Percentiles rank a stretch among this genome's conserved stretches.
Evolutionary conservation across 148 eudicot species (phyloP).

Genomic region (Rhododendron ovatum): DNA sequence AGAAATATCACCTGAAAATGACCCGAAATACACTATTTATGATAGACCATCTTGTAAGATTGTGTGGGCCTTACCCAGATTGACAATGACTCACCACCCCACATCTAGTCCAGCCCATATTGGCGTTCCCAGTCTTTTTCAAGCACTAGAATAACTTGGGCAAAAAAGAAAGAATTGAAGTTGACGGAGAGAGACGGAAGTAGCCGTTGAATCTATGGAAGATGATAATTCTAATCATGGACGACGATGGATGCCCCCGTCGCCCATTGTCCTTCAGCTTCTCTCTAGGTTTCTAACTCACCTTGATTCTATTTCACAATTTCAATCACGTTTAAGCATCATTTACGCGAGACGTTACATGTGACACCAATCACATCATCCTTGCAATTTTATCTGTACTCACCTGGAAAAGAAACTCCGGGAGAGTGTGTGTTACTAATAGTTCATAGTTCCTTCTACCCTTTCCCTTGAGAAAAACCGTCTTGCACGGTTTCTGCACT

Average conservation of each 20-base stretch:
- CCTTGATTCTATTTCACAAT: neutral
- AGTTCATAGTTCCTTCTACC: too few relatives aligned
- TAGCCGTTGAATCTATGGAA: slow-evolving; percentile 37
- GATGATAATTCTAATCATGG: slow-evolving; percentile 57
- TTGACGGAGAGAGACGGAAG: slow-evolving; percentile 28
- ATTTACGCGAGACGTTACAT: neutral
- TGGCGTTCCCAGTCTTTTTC: neutral
- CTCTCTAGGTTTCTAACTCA: slow-evolving; percentile 39
- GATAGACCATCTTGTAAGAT: neutral
- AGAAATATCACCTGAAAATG: too few relatives aligned
- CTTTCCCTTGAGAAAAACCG: too few relatives aligned
- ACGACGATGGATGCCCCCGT: slow-evolving; percentile 45
- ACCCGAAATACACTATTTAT: too few relatives aligned
- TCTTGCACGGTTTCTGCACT: too few relatives aligned
- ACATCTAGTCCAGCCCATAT: slow-evolving; percentile 11
- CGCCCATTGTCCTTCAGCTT: slow-evolving; percentile 31
- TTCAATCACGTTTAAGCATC: neutral
- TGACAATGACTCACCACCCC: slow-evolving; percentile 29
- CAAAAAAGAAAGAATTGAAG: neutral
- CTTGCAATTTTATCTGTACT: too few relatives aligned
- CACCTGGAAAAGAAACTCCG: too few relatives aligned
- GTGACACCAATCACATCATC: too few relatives aligned
- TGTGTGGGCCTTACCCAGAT: slow-evolving; percentile 9
- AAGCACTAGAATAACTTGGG: neutral
- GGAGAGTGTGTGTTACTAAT: too few relatives aligned